Base-by-base conservation (phyloP, 495 filamentous ascomycete genomes). In the Neurospora sp. region DNA sequence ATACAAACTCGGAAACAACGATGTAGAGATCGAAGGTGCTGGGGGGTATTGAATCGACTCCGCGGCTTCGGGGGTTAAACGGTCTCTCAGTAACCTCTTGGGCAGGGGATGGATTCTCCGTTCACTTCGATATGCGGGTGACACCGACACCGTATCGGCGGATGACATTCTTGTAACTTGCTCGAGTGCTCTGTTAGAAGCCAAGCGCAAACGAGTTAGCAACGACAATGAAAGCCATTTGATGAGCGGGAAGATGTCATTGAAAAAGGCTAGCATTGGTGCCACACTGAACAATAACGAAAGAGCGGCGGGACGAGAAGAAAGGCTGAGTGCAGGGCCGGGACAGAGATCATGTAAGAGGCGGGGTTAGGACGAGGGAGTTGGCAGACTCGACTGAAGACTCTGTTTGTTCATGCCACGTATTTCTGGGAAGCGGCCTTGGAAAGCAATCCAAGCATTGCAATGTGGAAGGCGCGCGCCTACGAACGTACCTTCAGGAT, bases 21-120 rank as follows among this genome's bases (percentile, higher is more conserved):
- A 89, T 40, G 89, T 86, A 4, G 88, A 86, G 16, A 86, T 87
- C 48, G 88, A 86, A 5, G 91, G 91, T 4, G 88, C 85, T 1
- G 92, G 89, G 2, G 94, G 93, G 77, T 92, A 98, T 70, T 90
- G 85, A 75, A 97, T 95, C 18, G 90, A 89, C 44, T 92, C 90
- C 70, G 92, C 94, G 73, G 93, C 89, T 76, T 96, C 93, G 73
- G 90, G 89, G 18, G 94, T 92, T 35, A 99, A 85, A 46, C 93
- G 90, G 74, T 94, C 93, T 69, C 94, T 91, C 22, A 98, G 85
- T 71, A 91, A 90, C 73, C 93, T 89, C 82, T 92, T 96, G 40
- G 96, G 96, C 71, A 99, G 86, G 69, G 96, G 96, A 48, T 94
- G 92, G 78, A 99, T 98, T 72, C 94, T 91, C 76, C 96, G 89